Percentiles rank a stretch among this genome's conserved stretches.
Evolutionary conservation across 768 basidiomycete species (phyloP).

Genomic region (Lactarius vividus): DNA sequence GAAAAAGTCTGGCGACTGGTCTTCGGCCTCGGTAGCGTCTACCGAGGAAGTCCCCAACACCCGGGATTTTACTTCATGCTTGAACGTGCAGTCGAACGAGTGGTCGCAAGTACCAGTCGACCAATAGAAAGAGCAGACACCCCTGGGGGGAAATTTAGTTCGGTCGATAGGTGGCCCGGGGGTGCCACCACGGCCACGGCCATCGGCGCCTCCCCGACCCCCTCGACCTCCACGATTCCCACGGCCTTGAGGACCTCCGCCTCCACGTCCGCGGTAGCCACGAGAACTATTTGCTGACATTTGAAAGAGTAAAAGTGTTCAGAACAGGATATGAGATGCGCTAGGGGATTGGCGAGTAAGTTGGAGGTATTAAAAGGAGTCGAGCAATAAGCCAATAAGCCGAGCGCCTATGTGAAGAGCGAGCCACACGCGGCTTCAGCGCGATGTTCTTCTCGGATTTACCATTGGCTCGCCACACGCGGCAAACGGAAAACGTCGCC

Average conservation of each 20-base stretch:
- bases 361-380: neutral
- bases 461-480: neutral
- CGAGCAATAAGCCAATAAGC: neutral
- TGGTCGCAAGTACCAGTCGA: slow-evolving; percentile 31
- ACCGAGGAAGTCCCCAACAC: neutral
- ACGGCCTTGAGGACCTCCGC: slow-evolving; percentile 2
- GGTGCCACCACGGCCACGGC: slow-evolving; percentile 20
- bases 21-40: slow-evolving; percentile 1
- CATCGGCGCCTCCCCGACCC: slow-evolving; percentile 21
- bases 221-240: slow-evolving; percentile 23
- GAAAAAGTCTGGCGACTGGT: slow-evolving; percentile 29
- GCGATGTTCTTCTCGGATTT: neutral
- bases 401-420: neutral
- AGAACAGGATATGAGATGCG: neutral
- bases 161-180: slow-evolving; percentile 11
- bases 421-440: neutral
- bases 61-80: slow-evolving; percentile 28
- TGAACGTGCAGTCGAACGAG: slow-evolving; percentile 32
- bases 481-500: neutral
- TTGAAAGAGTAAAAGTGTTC: neutral
- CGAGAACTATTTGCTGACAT: slow-evolving; percentile 12
- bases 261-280: slow-evolving; percentile 2
- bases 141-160: slow-evolving; percentile 28
- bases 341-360: neutral
- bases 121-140: slow-evolving; percentile 34